Percentiles rank a stretch among this genome's conserved stretches.
Evolutionary conservation across 2,329 filamentous ascomycete genomes (phyloP).

Genomic region (Grosmannia serpens): DNA sequence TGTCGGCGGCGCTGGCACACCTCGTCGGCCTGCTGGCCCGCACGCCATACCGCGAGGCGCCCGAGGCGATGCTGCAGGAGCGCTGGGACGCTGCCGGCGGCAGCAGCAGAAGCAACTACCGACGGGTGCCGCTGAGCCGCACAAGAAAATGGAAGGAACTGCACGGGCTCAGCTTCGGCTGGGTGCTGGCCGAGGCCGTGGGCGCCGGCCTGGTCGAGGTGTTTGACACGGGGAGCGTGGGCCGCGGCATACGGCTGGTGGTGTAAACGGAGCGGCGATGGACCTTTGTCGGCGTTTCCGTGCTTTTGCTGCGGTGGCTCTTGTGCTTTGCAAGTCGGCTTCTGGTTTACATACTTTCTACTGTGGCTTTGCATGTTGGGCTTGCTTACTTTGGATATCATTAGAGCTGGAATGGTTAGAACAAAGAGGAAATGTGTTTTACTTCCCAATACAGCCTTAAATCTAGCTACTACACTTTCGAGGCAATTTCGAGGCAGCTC

Average conservation of each 20-base stretch:
- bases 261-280: neutral
- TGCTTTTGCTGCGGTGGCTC: too few species aligned
- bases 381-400: too few species aligned
- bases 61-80: constrained; percentile 50
- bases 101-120: constrained; percentile 34
- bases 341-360: too few species aligned
- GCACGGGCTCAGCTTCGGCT: constrained; percentile 58
- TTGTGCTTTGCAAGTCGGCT: too few species aligned
- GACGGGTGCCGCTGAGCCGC: constrained; percentile 41
- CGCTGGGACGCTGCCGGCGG: constrained; percentile 51
- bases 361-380: too few species aligned
- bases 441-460: too few species aligned
- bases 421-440: too few species aligned
- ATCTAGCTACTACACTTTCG: too few species aligned
- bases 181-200: constrained; percentile 59
- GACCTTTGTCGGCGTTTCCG: neutral
- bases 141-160: constrained; percentile 63
- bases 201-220: constrained; percentile 60
- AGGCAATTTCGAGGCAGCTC: too few species aligned
- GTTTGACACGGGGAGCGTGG: constrained; percentile 66
- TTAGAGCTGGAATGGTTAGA: too few species aligned
- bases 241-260: constrained; percentile 44
- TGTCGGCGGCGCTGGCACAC: constrained; percentile 49
- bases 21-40: constrained; percentile 46
- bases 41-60: constrained; percentile 50